Conservation (phyloP, 2,329 filamentous ascomycete species). For the Fusarium sacchari region DNA sequence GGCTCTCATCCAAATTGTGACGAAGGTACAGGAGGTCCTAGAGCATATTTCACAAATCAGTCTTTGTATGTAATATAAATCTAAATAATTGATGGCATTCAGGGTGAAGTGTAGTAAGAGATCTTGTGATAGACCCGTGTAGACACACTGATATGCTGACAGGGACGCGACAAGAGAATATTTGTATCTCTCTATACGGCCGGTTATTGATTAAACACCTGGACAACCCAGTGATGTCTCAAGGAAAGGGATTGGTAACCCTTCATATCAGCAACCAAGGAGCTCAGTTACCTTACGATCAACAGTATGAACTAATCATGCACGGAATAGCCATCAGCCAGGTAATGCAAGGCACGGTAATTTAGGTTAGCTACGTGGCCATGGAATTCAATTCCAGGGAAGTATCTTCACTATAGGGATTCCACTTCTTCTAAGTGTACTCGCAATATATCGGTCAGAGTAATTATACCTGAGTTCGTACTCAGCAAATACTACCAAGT, state of each 20-base stretch:
- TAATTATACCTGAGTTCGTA: background rate
- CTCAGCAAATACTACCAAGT: background rate
- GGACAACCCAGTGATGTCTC: background rate
- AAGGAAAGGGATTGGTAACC: background rate
- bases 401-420: background rate
- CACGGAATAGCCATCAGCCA: rapidly evolving
- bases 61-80: background rate
- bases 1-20: background rate
- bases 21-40: no score
- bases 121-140: background rate
- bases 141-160: background rate
- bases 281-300: background rate
- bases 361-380: rapidly evolving
- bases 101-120: background rate
- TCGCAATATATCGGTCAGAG: background rate
- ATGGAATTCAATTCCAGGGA: background rate
- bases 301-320: background rate
- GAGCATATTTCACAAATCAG: background rate
- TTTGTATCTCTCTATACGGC: rapidly evolving
- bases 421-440: background rate
- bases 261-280: background rate
- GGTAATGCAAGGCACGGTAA: background rate
- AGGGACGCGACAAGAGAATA: background rate
- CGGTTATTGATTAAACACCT: background rate
- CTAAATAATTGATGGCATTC: background rate